phyloP scores from a whole-genome alignment of 2,329 filamentous ascomycete species.

The Paraconiothyrium sp. region DNA sequence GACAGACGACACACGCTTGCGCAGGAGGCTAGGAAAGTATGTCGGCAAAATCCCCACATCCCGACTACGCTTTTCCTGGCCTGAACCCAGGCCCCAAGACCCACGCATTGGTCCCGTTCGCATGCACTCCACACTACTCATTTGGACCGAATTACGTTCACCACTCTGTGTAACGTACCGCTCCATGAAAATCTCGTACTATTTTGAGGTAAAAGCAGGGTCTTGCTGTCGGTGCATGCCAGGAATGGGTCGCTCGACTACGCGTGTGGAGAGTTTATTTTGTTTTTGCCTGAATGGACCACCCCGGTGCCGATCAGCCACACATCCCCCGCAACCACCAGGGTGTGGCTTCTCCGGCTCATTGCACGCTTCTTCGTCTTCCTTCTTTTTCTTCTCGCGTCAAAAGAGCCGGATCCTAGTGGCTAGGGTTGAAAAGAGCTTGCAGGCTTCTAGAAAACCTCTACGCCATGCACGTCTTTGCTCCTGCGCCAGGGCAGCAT shows the following conservation, averaged over 20 bases:
- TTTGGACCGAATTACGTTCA: constrained; percentile 18
- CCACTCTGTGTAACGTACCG: constrained; percentile 8
- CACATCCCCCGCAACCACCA: constrained; percentile 33
- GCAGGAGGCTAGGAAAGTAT: constrained; percentile 30
- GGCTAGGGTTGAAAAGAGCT: neutral
- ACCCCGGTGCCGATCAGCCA: constrained; percentile 29
- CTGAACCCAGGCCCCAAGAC: constrained; percentile 28
- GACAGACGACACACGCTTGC: constrained; percentile 32
- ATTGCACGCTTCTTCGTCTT: constrained; percentile 16
- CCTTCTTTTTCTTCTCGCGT: constrained; percentile 16
- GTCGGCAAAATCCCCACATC: constrained; percentile 41
- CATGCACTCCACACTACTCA: constrained; percentile 24
- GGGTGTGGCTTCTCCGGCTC: constrained; percentile 26
- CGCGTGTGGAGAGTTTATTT: constrained; percentile 13
- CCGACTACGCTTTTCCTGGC: constrained; percentile 25
- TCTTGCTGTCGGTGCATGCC: constrained; percentile 7
- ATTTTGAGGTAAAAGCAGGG: constrained; percentile 20
- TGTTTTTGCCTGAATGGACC: constrained; percentile 33
- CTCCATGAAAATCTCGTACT: constrained; percentile 16
- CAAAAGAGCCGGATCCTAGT: constrained; percentile 11
- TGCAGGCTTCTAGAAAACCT: constrained; percentile 19
- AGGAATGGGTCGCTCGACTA: constrained; percentile 6
- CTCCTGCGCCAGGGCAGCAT: neutral
- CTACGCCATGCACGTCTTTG: constrained; percentile 14
- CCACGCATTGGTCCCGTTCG: constrained; percentile 33